These are phyloP conservation scores for Amanita inopinata DNA, from an alignment of 768 basidiomycete species.

Conservation along the genomic window DNA sequence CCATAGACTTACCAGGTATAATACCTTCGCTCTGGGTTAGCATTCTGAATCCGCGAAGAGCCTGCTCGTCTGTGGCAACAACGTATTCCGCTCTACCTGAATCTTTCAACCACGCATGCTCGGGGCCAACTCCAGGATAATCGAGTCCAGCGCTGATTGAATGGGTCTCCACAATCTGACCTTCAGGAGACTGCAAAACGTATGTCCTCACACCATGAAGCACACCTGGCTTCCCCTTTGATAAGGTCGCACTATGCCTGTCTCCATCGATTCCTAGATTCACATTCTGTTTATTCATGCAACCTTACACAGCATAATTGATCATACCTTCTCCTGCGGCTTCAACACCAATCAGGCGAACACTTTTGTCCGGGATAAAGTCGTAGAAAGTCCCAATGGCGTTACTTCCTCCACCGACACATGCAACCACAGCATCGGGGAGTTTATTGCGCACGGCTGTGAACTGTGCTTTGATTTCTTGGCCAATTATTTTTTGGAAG, in stretches of 20 bases:
- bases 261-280: constrained; percentile 73
- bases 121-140: constrained; percentile 96
- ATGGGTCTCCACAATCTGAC: constrained; percentile 96
- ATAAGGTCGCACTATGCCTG: constrained; percentile 86
- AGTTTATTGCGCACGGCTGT: constrained; percentile 67
- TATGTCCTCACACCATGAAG: constrained; percentile 96
- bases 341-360: constrained; percentile 88
- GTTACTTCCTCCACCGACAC: constrained; percentile 96
- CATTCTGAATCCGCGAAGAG: constrained; percentile 84
- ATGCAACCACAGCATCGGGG: constrained; percentile 91
- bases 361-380: constrained; percentile 82
- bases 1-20: constrained; percentile 63
- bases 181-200: constrained; percentile 77
- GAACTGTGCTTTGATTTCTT: constrained; percentile 89
- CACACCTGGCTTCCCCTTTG: constrained; percentile 87
- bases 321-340: constrained; percentile 88
- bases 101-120: constrained; percentile 97
- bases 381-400: constrained; percentile 98
- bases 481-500: constrained; percentile 91
- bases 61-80: constrained; percentile 89
- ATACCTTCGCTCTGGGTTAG: constrained; percentile 93
- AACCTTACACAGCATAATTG: constrained; percentile 1
- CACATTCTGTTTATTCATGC: constrained; percentile 30
- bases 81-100: constrained; percentile 90
- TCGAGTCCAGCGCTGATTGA: constrained; percentile 94